Conservation (phyloP, 257 asterid genomes). For the Rauvolfia tetraphylla region DNA sequence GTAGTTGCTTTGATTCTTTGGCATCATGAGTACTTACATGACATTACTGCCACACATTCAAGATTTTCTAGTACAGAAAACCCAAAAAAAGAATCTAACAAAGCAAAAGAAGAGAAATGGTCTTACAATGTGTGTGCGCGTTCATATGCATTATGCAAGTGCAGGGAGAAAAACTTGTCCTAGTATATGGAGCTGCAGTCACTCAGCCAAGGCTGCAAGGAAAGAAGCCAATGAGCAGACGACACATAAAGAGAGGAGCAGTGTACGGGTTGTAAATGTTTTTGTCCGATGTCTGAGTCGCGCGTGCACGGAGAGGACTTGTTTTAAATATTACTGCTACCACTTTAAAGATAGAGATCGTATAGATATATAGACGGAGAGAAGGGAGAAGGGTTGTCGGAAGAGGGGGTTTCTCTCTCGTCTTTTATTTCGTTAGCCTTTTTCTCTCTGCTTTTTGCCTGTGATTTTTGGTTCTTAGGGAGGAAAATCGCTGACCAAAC, state of each 20-base stretch:
- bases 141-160: too few relatives aligned
- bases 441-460: not conserved
- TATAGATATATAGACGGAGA: not conserved
- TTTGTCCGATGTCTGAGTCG: constrained; percentile 10
- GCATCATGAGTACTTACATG: too few relatives aligned
- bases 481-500: constrained; percentile 1
- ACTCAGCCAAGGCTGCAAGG: constrained; percentile 11
- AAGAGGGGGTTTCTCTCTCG: too few relatives aligned
- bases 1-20: too few relatives aligned
- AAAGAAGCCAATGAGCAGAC: not conserved
- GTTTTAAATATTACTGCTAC: not conserved
- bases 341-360: not conserved
- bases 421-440: not conserved
- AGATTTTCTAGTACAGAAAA: too few relatives aligned
- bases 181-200: not conserved
- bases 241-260: constrained; percentile 12
- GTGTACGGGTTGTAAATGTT: constrained; percentile 18
- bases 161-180: not conserved
- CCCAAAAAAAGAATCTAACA: too few relatives aligned
- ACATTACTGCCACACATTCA: too few relatives aligned
- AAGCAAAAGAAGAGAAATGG: too few relatives aligned
- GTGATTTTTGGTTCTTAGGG: not conserved
- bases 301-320: constrained; percentile 14
- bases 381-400: too few relatives aligned
- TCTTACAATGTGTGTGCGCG: too few relatives aligned